These are phyloP conservation scores for Papilionanthe hybrid DNA, from an alignment of 116 monocot genomes.

Conservation along the genomic window DNA sequence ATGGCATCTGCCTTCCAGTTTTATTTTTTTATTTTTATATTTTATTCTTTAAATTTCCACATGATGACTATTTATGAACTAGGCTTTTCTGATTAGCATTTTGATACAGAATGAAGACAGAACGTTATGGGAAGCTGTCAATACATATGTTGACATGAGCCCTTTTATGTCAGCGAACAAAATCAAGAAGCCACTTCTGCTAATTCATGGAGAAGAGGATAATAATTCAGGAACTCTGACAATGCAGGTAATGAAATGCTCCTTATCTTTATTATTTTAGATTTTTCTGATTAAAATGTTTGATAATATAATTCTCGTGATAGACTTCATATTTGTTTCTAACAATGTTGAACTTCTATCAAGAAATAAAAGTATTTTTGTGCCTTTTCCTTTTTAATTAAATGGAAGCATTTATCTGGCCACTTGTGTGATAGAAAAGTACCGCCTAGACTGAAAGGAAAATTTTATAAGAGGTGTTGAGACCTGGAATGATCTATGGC, in stretches of 20 bases:
- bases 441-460: no score
- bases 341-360: neutral
- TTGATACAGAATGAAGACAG: constrained; percentile 86
- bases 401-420: no score
- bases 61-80: neutral
- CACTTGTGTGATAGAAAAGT: no score
- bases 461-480: no score
- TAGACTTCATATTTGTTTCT: neutral
- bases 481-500: no score
- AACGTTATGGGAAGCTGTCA: constrained; percentile 95
- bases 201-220: constrained; percentile 97
- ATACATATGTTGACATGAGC: constrained; percentile 88
- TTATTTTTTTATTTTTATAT: neutral
- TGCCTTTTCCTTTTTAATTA: neutral
- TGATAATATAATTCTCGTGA: neutral
- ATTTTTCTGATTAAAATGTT: neutral
- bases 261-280: neutral
- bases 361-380: neutral
- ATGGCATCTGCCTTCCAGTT: neutral
- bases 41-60: neutral
- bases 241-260: constrained; percentile 63
- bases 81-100: constrained; percentile 4
- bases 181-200: constrained; percentile 89
- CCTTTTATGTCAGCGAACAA: constrained; percentile 98
- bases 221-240: constrained; percentile 97